These are phyloP conservation scores for Zanthoxylum bungeanum DNA, from an alignment of 345 rosid genomes.

Conservation along the genomic window DNA sequence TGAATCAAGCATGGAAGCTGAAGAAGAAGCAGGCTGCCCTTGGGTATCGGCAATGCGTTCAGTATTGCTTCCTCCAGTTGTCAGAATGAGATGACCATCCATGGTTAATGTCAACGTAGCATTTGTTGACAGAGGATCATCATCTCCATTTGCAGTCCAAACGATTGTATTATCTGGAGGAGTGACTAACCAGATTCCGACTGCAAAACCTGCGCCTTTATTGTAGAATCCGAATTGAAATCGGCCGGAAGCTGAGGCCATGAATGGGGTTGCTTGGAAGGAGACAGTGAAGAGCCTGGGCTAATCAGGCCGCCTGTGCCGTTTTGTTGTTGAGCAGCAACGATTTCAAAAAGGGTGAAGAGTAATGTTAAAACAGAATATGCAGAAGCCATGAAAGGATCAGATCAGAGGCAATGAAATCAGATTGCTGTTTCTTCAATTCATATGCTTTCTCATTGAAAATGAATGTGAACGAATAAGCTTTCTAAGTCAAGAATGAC, in stretches of 20 bases:
- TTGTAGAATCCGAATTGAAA: constrained; percentile 34
- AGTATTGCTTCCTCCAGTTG: neutral
- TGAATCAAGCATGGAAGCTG: constrained; percentile 33
- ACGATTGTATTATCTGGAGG: neutral
- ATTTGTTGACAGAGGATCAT: neutral
- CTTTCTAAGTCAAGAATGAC: neutral
- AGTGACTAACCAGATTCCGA: constrained; percentile 29
- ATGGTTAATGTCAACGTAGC: neutral
- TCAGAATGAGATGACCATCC: neutral
- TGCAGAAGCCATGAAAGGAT: neutral
- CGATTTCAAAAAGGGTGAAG: neutral
- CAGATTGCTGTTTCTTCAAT: neutral
- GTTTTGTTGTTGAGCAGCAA: constrained; percentile 11
- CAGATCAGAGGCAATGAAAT: neutral
- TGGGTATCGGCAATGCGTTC: neutral
- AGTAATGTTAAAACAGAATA: neutral
- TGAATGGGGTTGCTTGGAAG: neutral
- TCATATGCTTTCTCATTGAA: neutral
- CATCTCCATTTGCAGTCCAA: constrained; percentile 13
- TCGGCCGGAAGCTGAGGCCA: constrained; percentile 38
- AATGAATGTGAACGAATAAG: neutral
- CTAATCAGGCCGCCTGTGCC: too few species aligned
- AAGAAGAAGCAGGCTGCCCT: constrained; percentile 8
- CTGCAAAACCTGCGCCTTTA: constrained; percentile 16
- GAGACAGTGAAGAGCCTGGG: constrained; percentile 18